Conservation (phyloP, 345 rosid species). For the Dipteronia sinensis region DNA sequence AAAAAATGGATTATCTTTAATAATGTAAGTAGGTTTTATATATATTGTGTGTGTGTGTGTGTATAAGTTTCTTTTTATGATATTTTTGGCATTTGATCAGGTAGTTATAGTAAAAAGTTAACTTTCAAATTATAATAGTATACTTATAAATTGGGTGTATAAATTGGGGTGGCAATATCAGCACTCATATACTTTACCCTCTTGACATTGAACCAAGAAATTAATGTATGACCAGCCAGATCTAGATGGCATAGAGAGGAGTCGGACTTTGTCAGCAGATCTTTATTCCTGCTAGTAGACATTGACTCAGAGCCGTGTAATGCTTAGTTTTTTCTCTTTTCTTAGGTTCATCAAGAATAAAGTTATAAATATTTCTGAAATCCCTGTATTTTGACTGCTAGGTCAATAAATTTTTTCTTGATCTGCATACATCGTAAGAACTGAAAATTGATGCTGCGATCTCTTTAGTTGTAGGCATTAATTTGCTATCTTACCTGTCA, state of each 20-base stretch:
- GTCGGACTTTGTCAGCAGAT: not conserved
- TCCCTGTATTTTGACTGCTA: not conserved
- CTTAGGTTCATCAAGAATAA: not conserved
- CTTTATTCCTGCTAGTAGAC: not conserved
- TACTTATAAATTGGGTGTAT: not conserved
- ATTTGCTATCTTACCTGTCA: constrained; percentile 2
- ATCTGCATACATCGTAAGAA: not conserved
- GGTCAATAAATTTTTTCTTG: not conserved
- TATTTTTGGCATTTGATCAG: not conserved
- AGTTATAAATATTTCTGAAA: not conserved
- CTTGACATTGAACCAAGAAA: not conserved
- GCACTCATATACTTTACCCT: too few relatives aligned
- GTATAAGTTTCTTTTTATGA: not conserved
- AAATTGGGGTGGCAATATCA: not conserved
- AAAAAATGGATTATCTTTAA: not conserved
- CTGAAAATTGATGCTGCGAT: not conserved
- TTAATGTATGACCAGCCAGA: constrained; percentile 1
- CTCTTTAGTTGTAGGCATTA: not conserved
- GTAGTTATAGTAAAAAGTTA: not conserved
- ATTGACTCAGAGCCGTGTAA: not conserved
- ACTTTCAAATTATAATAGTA: not conserved
- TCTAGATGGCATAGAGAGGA: not conserved
- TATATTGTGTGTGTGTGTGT: too few relatives aligned
- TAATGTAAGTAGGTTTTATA: not conserved
- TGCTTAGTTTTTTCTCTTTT: not conserved